Percentiles rank a stretch among this genome's conserved stretches.
These are phyloP conservation scores for Parmales sp. DNA, from an alignment of 108 stramenopile genomes.

Conservation along the genomic window DNA sequence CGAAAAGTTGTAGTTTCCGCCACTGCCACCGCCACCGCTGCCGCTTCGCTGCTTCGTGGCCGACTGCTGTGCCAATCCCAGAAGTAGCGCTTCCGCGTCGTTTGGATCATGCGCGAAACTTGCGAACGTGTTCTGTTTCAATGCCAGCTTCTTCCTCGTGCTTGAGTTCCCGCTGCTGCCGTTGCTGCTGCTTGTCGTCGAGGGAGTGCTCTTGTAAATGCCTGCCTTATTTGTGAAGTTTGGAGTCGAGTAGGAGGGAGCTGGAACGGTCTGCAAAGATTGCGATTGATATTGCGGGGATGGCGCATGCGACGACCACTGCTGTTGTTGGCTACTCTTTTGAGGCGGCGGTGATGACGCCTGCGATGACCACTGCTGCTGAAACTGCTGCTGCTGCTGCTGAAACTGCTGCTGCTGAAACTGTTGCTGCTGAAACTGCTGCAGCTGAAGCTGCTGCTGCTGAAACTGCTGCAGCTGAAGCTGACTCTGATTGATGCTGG, in stretches of 20 bases:
- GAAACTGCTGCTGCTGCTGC: no score
- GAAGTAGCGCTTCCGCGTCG: conserved; percentile 45
- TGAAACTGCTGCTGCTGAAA: no score
- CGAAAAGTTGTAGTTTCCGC: conserved; percentile 21
- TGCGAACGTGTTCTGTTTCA: conserved; percentile 63
- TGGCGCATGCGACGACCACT: conserved; percentile 29
- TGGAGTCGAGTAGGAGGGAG: neutral
- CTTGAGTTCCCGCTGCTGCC: conserved; percentile 43
- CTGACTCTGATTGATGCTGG: conserved; percentile 18
- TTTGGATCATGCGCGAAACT: conserved; percentile 71
- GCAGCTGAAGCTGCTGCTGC: no score
- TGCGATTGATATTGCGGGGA: conserved; percentile 17
- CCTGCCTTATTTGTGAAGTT: conserved; percentile 5
- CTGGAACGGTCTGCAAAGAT: neutral
- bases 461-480: no score
- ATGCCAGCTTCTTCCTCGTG: no score
- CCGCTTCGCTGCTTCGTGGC: conserved; percentile 5
- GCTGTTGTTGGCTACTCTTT: neutral
- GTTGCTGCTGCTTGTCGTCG: conserved; percentile 17
- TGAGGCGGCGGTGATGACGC: neutral
- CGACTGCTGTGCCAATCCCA: conserved; percentile 13
- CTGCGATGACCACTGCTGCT: conserved; percentile 3
- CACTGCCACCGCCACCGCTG: neutral
- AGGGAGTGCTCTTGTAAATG: conserved; percentile 7
- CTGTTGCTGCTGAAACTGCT: no score